phyloP scores from a whole-genome alignment of 768 basidiomycete species.

The Boletus tomentosulus region DNA sequence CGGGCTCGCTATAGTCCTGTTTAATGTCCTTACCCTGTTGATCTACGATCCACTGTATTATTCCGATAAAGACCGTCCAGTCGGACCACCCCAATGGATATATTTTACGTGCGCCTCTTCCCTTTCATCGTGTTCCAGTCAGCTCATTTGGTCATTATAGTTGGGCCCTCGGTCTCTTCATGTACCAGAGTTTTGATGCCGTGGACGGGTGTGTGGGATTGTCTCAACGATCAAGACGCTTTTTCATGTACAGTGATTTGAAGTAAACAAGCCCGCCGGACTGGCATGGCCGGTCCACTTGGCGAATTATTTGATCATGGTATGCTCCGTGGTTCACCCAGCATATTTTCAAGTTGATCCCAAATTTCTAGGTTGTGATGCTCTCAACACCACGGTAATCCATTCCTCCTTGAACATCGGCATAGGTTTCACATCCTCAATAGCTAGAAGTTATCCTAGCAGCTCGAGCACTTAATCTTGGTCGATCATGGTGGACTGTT shows the following conservation, averaged over 20 bases:
- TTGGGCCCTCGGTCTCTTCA: slow-evolving; percentile 84
- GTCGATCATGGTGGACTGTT: slow-evolving; percentile 97
- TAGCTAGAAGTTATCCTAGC: slow-evolving; percentile 86
- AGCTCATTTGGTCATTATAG: slow-evolving; percentile 35
- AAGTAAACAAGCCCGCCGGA: slow-evolving; percentile 93
- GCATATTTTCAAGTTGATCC: neutral
- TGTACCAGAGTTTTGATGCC: slow-evolving; percentile 87
- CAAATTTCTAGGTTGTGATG: slow-evolving; percentile 68
- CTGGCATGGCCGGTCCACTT: slow-evolving; percentile 95
- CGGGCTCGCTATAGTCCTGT: slow-evolving; percentile 73
- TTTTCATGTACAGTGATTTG: neutral
- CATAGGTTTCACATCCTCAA: neutral
- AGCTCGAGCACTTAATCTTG: slow-evolving; percentile 82
- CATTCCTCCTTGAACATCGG: neutral
- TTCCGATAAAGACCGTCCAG: slow-evolving; percentile 57
- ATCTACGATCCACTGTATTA: slow-evolving; percentile 81
- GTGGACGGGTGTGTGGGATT: slow-evolving; percentile 68
- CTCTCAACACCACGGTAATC: slow-evolving; percentile 87
- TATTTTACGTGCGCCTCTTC: slow-evolving; percentile 74
- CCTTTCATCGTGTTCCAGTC: neutral
- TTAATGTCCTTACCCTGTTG: slow-evolving; percentile 81
- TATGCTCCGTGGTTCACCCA: slow-evolving; percentile 25
- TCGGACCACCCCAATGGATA: slow-evolving; percentile 75
- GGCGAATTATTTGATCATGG: slow-evolving; percentile 99
- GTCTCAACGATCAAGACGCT: neutral